Evolutionary conservation across 495 filamentous ascomycete species (phyloP).

Genomic region (Aspergillus kassunensis): DNA sequence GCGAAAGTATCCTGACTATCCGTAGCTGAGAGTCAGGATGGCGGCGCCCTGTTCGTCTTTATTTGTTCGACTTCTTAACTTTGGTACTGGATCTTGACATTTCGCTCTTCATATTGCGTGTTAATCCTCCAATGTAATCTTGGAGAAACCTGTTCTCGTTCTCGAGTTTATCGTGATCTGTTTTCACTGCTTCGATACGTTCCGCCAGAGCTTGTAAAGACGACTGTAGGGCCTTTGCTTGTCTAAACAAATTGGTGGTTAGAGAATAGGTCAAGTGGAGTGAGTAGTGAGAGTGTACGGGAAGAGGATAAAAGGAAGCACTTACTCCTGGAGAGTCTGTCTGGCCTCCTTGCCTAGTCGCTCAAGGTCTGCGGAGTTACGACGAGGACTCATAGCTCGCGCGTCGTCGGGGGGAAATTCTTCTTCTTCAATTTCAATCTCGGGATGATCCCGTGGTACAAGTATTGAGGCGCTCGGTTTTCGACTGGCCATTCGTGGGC

Average conservation of each 20-base stretch:
- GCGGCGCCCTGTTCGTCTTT: conserved; percentile 10
- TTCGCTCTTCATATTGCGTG: conserved; percentile 50
- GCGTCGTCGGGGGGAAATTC: conserved; percentile 81
- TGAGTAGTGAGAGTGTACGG: too few species aligned
- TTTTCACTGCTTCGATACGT: conserved; percentile 88
- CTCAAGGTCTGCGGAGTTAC: conserved; percentile 85
- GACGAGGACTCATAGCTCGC: conserved; percentile 87
- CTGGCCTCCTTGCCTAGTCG: conserved; percentile 77
- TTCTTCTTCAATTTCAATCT: conserved; percentile 63
- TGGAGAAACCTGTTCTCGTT: conserved; percentile 92
- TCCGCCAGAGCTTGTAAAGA: conserved; percentile 84
- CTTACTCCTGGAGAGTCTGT: conserved; percentile 61
- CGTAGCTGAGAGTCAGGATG: not conserved
- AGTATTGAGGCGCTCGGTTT: conserved; percentile 80
- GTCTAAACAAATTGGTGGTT: conserved; percentile 47
- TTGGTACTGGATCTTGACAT: conserved; percentile 41
- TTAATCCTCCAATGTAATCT: conserved; percentile 64
- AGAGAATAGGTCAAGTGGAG: too few species aligned
- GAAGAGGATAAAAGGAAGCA: too few species aligned
- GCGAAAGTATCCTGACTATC: conserved; percentile 12
- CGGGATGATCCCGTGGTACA: conserved; percentile 66
- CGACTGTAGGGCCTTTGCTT: conserved; percentile 81
- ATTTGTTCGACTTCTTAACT: conserved; percentile 45
- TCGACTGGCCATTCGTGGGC: conserved; percentile 53
- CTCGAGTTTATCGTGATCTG: conserved; percentile 92